Percentiles rank a stretch among this genome's conserved stretches.
These are phyloP conservation scores for Pyricularia pennisetigena DNA, from an alignment of 2,329 filamentous ascomycete genomes.

Conservation along the genomic window DNA sequence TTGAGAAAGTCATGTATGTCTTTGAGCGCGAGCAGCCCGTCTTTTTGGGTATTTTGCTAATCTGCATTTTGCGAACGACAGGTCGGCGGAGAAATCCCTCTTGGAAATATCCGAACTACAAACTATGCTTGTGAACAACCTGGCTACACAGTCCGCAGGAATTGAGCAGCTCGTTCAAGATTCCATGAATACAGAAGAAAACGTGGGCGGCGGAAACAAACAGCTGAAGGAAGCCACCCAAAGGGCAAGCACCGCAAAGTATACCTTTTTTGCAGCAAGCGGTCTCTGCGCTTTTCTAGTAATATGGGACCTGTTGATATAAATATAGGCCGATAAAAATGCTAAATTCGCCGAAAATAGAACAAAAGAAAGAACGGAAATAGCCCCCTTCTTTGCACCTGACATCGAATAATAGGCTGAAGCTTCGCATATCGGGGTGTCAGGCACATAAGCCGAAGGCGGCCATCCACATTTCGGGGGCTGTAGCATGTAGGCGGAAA, in stretches of 20 bases:
- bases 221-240: constrained; percentile 78
- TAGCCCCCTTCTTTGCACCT: not conserved
- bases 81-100: constrained; percentile 80
- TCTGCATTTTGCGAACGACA: constrained; percentile 24
- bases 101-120: constrained; percentile 90
- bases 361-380: not conserved
- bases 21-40: not conserved
- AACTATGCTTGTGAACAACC: constrained; percentile 75
- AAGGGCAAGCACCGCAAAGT: constrained; percentile 61
- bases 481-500: not conserved
- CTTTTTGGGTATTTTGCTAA: not conserved
- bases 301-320: constrained; percentile 65
- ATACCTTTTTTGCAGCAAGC: constrained; percentile 72
- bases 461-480: not conserved
- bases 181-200: constrained; percentile 71
- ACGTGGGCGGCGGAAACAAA: constrained; percentile 82
- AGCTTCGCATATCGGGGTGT: not conserved
- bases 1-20: constrained; percentile 85
- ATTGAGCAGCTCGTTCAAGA: constrained; percentile 85
- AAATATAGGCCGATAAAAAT: constrained; percentile 6
- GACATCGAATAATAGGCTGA: not conserved
- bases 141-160: constrained; percentile 76
- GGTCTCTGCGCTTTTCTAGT: constrained; percentile 66
- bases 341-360: no score
- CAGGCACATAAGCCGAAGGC: not conserved